phyloP scores from a whole-genome alignment of 1,139 yeast species.

The Zygosaccharomyces sapae region DNA sequence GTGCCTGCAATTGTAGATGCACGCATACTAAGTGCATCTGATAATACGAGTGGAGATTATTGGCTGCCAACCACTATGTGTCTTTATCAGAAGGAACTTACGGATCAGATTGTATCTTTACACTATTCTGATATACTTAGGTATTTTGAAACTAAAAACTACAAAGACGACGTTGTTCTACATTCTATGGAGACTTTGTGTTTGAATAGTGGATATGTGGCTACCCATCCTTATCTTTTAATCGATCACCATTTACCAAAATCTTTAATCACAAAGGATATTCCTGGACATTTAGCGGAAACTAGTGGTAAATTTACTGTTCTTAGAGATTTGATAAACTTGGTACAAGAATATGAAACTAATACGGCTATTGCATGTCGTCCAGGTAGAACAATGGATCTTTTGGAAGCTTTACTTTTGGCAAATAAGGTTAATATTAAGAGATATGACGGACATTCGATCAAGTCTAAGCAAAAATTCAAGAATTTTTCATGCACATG shows the following conservation, averaged over 20 bases:
- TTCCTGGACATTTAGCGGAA: conserved; percentile 68
- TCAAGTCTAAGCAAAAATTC: conserved; percentile 36
- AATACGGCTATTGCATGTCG: conserved; percentile 52
- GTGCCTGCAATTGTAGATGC: conserved; percentile 71
- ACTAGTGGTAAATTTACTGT: conserved; percentile 84
- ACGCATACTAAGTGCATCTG: conserved; percentile 34
- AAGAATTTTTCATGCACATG: conserved; percentile 32
- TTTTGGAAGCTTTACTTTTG: conserved; percentile 68
- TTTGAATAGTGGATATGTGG: conserved; percentile 69
- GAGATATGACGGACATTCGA: conserved; percentile 62
- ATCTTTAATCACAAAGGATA: conserved; percentile 69
- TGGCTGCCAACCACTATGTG: conserved; percentile 82
- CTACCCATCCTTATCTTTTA: conserved; percentile 83
- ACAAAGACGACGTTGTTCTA: conserved; percentile 53
- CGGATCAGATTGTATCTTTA: conserved; percentile 87
- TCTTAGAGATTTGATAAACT: conserved; percentile 51
- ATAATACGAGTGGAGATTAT: conserved; percentile 60
- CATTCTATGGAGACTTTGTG: conserved; percentile 71
- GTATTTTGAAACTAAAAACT: conserved; percentile 65
- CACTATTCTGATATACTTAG: conserved; percentile 88
- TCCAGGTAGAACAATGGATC: conserved; percentile 64
- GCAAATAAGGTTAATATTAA: conserved; percentile 65
- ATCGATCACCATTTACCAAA: conserved; percentile 87
- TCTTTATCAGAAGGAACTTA: conserved; percentile 80
- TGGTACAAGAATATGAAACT: conserved; percentile 41